phyloP scores from a whole-genome alignment of 1,284 basidiomycete species.

The Trichosporon sp. region DNA sequence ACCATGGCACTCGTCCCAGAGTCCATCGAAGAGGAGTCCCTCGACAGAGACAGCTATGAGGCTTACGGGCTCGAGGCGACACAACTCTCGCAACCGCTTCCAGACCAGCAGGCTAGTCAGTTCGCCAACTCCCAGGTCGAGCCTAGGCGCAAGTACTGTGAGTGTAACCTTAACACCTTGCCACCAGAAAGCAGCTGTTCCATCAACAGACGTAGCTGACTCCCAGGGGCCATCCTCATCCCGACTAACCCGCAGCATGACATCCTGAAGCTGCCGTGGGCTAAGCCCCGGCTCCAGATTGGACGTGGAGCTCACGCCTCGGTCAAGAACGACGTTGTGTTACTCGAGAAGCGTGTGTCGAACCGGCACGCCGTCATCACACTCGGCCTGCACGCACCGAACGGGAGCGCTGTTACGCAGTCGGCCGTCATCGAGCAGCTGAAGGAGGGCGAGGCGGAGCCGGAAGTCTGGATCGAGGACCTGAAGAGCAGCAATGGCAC shows the following conservation, averaged over 20 bases:
- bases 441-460: conserved; percentile 54
- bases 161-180: conserved; percentile 27
- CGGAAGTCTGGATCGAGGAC: conserved; percentile 69
- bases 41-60: conserved; percentile 25
- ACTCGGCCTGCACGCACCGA: conserved; percentile 41
- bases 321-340: conserved; percentile 47
- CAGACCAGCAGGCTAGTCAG: conserved; percentile 38
- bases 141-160: conserved; percentile 55
- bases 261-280: conserved; percentile 56
- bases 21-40: conserved; percentile 37
- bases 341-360: conserved; percentile 51
- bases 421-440: conserved; percentile 34
- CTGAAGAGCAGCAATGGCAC: conserved; percentile 77
- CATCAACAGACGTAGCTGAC: conserved; percentile 10
- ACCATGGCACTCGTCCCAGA: conserved; percentile 38
- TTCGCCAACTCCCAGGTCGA: conserved; percentile 45
- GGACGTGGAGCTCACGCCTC: conserved; percentile 44
- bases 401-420: conserved; percentile 25
- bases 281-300: conserved; percentile 44
- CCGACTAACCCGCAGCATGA: conserved; percentile 47
- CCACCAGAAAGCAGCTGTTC: not conserved
- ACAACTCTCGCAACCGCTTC: conserved; percentile 48
- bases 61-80: conserved; percentile 50
- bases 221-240: conserved; percentile 55
- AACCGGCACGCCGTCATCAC: conserved; percentile 53